Conservation (phyloP, 2,329 filamentous ascomycete species). For the Blastomyces gilchristii region DNA sequence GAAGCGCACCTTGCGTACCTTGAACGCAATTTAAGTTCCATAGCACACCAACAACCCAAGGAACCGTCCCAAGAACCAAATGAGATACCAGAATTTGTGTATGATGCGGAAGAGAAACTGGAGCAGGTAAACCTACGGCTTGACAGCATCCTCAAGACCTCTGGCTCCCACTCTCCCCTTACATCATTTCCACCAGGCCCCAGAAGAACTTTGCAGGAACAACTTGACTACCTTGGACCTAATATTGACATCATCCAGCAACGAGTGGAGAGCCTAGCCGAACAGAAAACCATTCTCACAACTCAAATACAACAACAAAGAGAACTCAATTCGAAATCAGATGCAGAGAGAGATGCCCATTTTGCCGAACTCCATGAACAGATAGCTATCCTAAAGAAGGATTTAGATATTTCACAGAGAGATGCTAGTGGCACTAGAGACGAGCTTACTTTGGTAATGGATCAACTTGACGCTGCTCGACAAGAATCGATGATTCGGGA, state of each 20-base stretch:
- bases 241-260: conserved; percentile 71
- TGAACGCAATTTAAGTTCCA: conserved; percentile 52
- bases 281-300: conserved; percentile 81
- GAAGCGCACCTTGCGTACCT: conserved; percentile 60
- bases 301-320: conserved; percentile 93
- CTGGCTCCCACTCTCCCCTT: conserved; percentile 37
- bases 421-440: conserved; percentile 32
- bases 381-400: conserved; percentile 52
- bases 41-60: conserved; percentile 43
- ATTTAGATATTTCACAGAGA: conserved; percentile 46
- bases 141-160: conserved; percentile 45
- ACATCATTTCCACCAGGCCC: conserved; percentile 46
- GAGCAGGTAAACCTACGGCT: conserved; percentile 55
- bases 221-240: conserved; percentile 64
- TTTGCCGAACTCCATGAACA: conserved; percentile 38
- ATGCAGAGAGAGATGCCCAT: conserved; percentile 46
- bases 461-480: conserved; percentile 35
- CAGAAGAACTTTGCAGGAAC: conserved; percentile 52
- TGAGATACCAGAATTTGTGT: conserved; percentile 18
- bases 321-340: conserved; percentile 80
- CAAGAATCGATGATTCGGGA: conserved; percentile 28
- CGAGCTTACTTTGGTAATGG: conserved; percentile 33
- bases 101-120: conserved; percentile 47
- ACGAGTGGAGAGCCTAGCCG: conserved; percentile 65
- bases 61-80: conserved; percentile 14